phyloP scores from a whole-genome alignment of 768 basidiomycete genomes.

The Gloeostereum incarnatum region DNA sequence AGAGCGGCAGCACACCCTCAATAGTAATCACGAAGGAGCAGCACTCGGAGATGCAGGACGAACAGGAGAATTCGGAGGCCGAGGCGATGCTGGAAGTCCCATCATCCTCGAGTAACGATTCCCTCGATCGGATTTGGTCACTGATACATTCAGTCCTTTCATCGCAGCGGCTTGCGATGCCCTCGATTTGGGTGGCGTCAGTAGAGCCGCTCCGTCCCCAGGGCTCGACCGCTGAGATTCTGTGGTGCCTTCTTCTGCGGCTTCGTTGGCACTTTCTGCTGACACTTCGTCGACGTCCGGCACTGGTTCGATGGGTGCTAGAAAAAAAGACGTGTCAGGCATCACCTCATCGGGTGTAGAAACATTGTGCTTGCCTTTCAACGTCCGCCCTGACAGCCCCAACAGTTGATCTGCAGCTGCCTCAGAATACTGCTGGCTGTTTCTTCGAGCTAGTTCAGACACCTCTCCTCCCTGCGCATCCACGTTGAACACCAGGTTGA shows the following conservation, averaged over 20 bases:
- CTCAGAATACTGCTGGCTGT: conserved; percentile 78
- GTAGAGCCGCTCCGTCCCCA: conserved; percentile 18
- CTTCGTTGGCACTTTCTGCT: conserved; percentile 66
- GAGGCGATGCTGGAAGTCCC: conserved; percentile 51
- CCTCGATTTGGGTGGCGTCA: conserved; percentile 32
- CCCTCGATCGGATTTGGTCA: conserved; percentile 38
- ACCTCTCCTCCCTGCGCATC: conserved; percentile 15
- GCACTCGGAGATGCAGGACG: conserved; percentile 10
- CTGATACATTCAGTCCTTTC: conserved; percentile 61
- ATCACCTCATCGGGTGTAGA: neutral
- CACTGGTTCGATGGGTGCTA: conserved; percentile 45
- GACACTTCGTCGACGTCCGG: conserved; percentile 64
- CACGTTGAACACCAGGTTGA: conserved; percentile 89
- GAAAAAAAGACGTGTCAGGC: neutral
- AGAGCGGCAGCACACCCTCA: too few species aligned
- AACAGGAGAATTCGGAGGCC: conserved; percentile 34
- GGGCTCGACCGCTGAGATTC: conserved; percentile 35
- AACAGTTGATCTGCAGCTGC: conserved; percentile 78
- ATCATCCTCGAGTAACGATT: conserved; percentile 58
- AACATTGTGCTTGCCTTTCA: conserved; percentile 46
- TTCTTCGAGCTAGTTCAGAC: conserved; percentile 49
- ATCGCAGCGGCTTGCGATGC: conserved; percentile 57
- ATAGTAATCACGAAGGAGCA: too few species aligned
- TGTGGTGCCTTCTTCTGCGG: conserved; percentile 44
- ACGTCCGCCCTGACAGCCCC: conserved; percentile 61